Percentiles rank a stretch among this genome's conserved stretches.
phyloP scores from a whole-genome alignment of 2,329 filamentous ascomycete genomes.

The Phyllosticta capitalensis region DNA sequence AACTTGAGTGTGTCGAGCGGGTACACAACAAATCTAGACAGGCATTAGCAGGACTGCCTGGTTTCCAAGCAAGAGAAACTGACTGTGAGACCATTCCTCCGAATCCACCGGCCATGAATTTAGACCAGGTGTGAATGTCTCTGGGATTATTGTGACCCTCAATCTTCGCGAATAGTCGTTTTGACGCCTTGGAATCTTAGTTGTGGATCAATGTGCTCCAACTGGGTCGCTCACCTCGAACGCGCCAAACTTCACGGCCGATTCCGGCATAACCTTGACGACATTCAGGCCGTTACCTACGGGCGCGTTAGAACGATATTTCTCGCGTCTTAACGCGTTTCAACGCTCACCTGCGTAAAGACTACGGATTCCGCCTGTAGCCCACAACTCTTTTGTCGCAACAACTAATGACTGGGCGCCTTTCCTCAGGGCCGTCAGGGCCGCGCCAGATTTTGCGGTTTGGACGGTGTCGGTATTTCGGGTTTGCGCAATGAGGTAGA shows the following conservation, averaged over 20 bases:
- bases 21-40: constrained; percentile 73
- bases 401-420: constrained; percentile 60
- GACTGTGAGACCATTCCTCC: constrained; percentile 92
- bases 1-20: constrained; percentile 78
- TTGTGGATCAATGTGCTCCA: background rate
- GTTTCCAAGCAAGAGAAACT: constrained; percentile 22
- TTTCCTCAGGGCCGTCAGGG: constrained; percentile 54
- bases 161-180: constrained; percentile 71
- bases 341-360: constrained; percentile 73
- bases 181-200: constrained; percentile 54
- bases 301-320: constrained; percentile 14
- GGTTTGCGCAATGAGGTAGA: constrained; percentile 92
- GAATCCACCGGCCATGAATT: constrained; percentile 82
- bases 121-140: constrained; percentile 71
- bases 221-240: constrained; percentile 56
- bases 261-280: constrained; percentile 96
- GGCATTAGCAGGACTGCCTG: constrained; percentile 5
- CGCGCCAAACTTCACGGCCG: constrained; percentile 94
- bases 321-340: background rate
- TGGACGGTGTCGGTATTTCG: constrained; percentile 49
- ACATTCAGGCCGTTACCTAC: constrained; percentile 92
- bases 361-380: constrained; percentile 74
- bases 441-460: constrained; percentile 61
- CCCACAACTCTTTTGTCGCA: constrained; percentile 72
- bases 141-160: constrained; percentile 82